Base-by-base conservation (phyloP, 2,329 filamentous ascomycete genomes). In the Alternaria triticina region DNA sequence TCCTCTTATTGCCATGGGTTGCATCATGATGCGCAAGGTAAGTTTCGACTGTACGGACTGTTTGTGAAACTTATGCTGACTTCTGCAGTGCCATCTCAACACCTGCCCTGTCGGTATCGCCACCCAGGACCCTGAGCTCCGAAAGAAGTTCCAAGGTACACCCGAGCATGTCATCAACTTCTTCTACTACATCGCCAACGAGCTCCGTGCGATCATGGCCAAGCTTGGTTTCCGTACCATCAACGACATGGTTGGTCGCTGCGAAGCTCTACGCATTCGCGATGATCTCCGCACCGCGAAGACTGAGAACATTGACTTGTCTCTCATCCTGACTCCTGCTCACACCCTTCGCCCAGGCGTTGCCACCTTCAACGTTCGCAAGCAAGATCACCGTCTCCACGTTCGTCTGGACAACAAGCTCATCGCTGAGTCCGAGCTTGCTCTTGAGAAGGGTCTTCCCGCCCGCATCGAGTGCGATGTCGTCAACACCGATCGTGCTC, bases 121-220 rank as follows among this genome's bases (percentile, higher is more conserved):
- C 4, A 97, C 94, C 1, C 95, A 98, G 78, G 94, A 97, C 74
- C 94, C 94, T n/a, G 91, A 95, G 78, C 87, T 98, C 3, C 89
- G 95, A 64, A 92, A 94, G 86, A 98, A 97, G 83, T 97, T 98
- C 82, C 86, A 90, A 71, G 95, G 95, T 66, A 94, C 93, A 1
- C 94, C 95, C 11, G 95, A 98, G 83, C 93, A 97, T 73, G 94
- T 97, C 61, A 97, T 98, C 82, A 98, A 97, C 86, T 97, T 97
- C 86, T 97, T 97, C 84, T 98, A 97, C 84, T 98, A 97, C 76
- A 87, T 98, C 56, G 92, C 95, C 71, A 98, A 98, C 77, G 95
- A 98, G 84, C 88, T 98, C 62, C 91, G 95, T 77, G 93, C 94
- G 36, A 97, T 98, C 82, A 97, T 98, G 95, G 94, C 95, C 54